Evolutionary conservation across 805 yeast genomes (phyloP), one percentile per base, ranked within the genome.

Genomic region (Kodamaea fukazawae): DNA sequence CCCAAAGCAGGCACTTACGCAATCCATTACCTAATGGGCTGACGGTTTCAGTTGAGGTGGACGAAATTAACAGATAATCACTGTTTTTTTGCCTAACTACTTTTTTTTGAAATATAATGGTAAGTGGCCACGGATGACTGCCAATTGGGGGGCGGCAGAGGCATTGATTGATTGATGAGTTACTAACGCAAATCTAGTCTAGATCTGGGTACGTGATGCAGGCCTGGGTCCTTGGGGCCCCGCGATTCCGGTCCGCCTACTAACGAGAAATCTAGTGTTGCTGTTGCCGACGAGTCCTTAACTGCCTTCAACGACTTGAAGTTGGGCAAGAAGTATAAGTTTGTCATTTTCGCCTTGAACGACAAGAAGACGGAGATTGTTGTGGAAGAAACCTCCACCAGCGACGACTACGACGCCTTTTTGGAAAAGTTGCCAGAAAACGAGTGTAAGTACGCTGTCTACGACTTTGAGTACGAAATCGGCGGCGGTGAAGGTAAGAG

Each of bases 371-470:
- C 98, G 48, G 83, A 87, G 73, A 93, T 93, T 64, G 76, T 89
- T 41, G 96, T 93, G 46, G 90, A 82, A 58, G 78, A 83, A 65
- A 86, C 91, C 47, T 88, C 96, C 40, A 69, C 75, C 38, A 84
- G 81, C 16, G 59, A 57, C 28, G 85, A 82, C 54, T 93, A 93
- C 70, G 98, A 93, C 57, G 70, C 79, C 28, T 93, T 93, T 70
- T 70, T 91, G 56, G 88, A 79, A 63, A 79, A 85, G 60, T 79
- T 93, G 57, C 96, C 98, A 55, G 99, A 93, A 73, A 79, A 86
- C 63, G 96, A 91, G 62, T 88, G 97, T 71, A 81, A 90, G 67
- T 93, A 93, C 66, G 99, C 98, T 45, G 81, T 93, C 42, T 93
- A 88, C 71, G 98, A 91, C 71, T 91, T 93, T 57, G 97, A 91